Evolutionary conservation across 2,329 filamentous ascomycete genomes (phyloP), one percentile per base, ranked within the genome.

Genomic region (Chrysosphaeria jannelii): DNA sequence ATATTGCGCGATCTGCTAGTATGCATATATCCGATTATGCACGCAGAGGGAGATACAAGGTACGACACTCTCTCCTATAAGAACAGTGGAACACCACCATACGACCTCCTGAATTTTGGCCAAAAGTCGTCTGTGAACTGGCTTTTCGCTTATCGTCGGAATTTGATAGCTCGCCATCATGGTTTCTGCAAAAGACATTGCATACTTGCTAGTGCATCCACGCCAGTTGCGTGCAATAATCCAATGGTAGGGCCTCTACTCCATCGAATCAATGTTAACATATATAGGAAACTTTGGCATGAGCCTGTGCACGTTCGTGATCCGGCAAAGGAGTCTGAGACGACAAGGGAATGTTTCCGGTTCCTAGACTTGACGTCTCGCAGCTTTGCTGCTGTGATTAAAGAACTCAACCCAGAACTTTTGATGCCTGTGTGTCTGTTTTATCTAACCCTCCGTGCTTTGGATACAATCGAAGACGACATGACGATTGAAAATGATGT

Each of bases 381-480:
- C 29, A 91, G 78, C 43, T 97, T 97, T 45, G 56, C 69, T 24
- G 57, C 76, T 22, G 85, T 97, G 40, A 97, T 97, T 32, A 65
- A 89, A 46, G 85, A 97, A 48, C 59, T 97, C 20, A 79, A 91
- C 40, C 78, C 78, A 1, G 81, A 97, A 47, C 64, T 97, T 15
- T 61, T 93, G 17, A 61, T 91, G 19, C 78, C 85, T 13, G 58
- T 93, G 21, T 31, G 68, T 26, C 53, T 93, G 7, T 97, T 97
- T 56, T 97, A 97, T 50, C 61, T 97, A 14, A 61, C 76, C 25
- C 57, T 97, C 25, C 74, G 85, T 29, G 85, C 75, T 22, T 59
- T 97, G 23, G 85, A 97, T 45, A 97, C 85, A n/a, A 74, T 97
- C 29, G 85, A 97, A 47, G 85, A 97, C 52, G 85, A 97, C 45